Percentiles rank a stretch among this genome's conserved stretches.
Evolutionary conservation across 805 yeast species (phyloP).

Genomic region (Blastobotrys americana): DNA sequence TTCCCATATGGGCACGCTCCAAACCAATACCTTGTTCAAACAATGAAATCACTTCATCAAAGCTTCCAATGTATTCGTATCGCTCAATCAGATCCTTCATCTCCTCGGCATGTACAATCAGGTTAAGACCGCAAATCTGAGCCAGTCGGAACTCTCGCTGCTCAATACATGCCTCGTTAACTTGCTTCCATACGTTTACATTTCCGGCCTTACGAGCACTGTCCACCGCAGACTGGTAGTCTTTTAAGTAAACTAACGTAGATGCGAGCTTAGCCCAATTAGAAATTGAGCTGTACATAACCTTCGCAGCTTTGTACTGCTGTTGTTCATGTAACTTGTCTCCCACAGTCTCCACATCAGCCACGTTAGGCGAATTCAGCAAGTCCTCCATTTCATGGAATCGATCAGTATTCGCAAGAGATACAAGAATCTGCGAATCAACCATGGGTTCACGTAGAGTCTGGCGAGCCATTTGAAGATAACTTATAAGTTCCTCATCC

Average conservation of each 20-base stretch:
- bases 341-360: conserved; percentile 86
- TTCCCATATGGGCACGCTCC: conserved; percentile 99
- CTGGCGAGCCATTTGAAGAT: conserved; percentile 84
- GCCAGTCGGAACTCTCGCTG: conserved; percentile 93
- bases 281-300: conserved; percentile 75
- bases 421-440: conserved; percentile 85
- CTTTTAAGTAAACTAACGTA: conserved; percentile 86
- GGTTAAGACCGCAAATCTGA: conserved; percentile 95
- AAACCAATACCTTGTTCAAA: conserved; percentile 93
- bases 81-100: conserved; percentile 78
- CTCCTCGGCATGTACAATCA: conserved; percentile 97
- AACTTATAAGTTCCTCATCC: conserved; percentile 85
- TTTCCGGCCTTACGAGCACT: conserved; percentile 98
- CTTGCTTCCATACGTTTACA: conserved; percentile 93
- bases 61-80: conserved; percentile 86
- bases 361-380: conserved; percentile 82
- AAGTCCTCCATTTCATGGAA: conserved; percentile 77
- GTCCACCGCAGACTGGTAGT: conserved; percentile 95
- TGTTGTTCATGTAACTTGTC: conserved; percentile 75
- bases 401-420: conserved; percentile 73
- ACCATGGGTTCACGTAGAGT: conserved; percentile 83
- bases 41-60: conserved; percentile 81
- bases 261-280: conserved; percentile 95
- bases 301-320: conserved; percentile 88
- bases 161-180: conserved; percentile 91